A percentile compares a stretch with the other conserved stretches of the same genome.
Evolutionary conservation across 169 alveolate genomes (phyloP).

Genomic region (Cryptosporidium canis): DNA sequence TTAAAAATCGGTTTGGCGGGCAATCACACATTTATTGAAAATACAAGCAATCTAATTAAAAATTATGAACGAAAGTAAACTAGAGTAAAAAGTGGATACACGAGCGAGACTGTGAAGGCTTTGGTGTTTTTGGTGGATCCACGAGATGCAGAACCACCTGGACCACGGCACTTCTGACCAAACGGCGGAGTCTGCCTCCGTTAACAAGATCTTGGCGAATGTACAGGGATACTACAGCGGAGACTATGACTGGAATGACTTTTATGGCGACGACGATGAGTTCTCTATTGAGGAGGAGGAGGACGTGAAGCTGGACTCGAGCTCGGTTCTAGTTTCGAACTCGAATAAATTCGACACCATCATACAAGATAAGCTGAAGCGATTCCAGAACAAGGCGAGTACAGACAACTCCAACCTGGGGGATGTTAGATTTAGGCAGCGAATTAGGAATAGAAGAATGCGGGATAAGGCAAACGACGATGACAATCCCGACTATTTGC

Average conservation of each 20-base stretch:
- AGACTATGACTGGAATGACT: conserved; percentile 70
- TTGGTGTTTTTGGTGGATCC: neutral
- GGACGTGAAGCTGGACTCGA: conserved; percentile 46
- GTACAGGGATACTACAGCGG: conserved; percentile 72
- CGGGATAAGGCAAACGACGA: conserved; percentile 54
- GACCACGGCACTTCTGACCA: neutral
- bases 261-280: conserved; percentile 69
- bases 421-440: conserved; percentile 51
- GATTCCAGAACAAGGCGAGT: conserved; percentile 20
- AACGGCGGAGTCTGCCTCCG: conserved; percentile 14
- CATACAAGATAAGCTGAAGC: conserved; percentile 46
- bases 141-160: neutral
- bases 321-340: conserved; percentile 1
- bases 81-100: neutral
- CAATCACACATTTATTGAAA: conserved; percentile 3
- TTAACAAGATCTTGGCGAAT: conserved; percentile 61
- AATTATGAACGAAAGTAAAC: neutral
- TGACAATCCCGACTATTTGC: conserved; percentile 42
- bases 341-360: conserved; percentile 17
- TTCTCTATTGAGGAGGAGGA: conserved; percentile 33
- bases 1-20: neutral
- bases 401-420: conserved; percentile 17
- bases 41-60: neutral
- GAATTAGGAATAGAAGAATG: conserved; percentile 49
- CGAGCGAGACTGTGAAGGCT: neutral